Conservation (phyloP, 2,329 filamentous ascomycete species). For the Clarireedia hainanense region DNA sequence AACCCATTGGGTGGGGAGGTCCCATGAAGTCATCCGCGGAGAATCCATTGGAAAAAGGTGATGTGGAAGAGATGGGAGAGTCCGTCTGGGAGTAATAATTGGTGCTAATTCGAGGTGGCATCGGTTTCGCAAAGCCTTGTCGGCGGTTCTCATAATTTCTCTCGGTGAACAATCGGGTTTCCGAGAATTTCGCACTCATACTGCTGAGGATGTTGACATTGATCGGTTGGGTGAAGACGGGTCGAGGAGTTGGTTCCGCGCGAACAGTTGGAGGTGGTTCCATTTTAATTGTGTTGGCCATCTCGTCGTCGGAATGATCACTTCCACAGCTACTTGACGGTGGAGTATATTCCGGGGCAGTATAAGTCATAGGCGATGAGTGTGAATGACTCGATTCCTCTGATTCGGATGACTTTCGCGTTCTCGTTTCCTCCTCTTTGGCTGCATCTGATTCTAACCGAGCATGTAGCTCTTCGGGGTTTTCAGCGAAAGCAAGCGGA, state of each 20-base stretch:
- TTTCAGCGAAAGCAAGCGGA: constrained; percentile 53
- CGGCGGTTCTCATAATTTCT: not conserved
- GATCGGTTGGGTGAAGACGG: not conserved
- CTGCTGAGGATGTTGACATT: not conserved
- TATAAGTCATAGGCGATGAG: constrained; percentile 18
- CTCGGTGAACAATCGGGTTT: not conserved
- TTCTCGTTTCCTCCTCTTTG: constrained; percentile 8
- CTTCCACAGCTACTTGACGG: constrained; percentile 22
- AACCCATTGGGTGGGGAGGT: not conserved
- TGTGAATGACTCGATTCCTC: constrained; percentile 12
- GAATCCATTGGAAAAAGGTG: not conserved
- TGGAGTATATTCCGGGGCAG: constrained; percentile 12
- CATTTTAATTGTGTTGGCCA: not conserved
- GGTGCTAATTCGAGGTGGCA: not conserved
- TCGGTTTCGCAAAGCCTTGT: not conserved
- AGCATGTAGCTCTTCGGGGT: constrained; percentile 47
- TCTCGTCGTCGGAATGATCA: constrained; percentile 18
- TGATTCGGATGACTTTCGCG: constrained; percentile 14
- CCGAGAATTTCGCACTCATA: not conserved
- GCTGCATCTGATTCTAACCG: constrained; percentile 39
- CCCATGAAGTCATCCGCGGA: not conserved
- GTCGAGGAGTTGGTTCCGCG: no score
- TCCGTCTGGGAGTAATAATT: not conserved
- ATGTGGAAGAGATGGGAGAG: not conserved
- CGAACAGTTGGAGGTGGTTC: not conserved